Conservation (phyloP, 345 rosid species). For the Iberis pinnata region DNA sequence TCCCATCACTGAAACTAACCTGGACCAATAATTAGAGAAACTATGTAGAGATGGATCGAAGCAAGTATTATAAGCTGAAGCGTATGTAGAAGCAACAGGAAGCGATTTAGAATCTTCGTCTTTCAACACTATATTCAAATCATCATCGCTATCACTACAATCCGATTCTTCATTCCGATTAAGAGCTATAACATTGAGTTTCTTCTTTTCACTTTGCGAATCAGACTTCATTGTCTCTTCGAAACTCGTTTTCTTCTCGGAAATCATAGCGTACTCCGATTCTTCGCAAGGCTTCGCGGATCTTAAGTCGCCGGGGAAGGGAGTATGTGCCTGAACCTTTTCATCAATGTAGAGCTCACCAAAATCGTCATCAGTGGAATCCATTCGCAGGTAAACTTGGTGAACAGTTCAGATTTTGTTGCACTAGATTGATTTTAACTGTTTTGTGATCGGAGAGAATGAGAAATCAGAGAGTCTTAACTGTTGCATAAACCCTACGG, state of each 20-base stretch:
- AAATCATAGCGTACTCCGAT: conserved; percentile 10
- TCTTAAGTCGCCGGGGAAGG: conserved; percentile 15
- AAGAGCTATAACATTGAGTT: conserved; percentile 1
- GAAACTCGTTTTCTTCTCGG: neutral
- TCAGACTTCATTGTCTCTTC: too few relatives aligned
- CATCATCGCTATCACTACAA: conserved; percentile 55
- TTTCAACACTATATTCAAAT: conserved; percentile 56
- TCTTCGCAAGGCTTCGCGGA: conserved; percentile 20
- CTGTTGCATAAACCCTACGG: neutral
- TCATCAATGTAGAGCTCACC: conserved; percentile 54
- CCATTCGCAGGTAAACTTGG: conserved; percentile 24
- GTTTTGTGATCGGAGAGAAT: too few relatives aligned
- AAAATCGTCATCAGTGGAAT: conserved; percentile 49
- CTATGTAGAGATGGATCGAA: conserved; percentile 18
- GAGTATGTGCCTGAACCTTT: conserved; percentile 33
- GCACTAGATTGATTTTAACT: neutral
- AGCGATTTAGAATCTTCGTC: conserved; percentile 42
- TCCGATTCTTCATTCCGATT: conserved; percentile 22
- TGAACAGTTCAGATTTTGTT: neutral
- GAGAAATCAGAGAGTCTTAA: neutral
- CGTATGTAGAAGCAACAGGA: conserved; percentile 10
- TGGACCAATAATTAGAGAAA: conserved; percentile 47
- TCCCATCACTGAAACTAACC: conserved; percentile 37
- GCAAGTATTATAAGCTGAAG: conserved; percentile 13
- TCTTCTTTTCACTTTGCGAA: conserved; percentile 1